Conservation (phyloP, 2,329 filamentous ascomycete species). For the Cladophialophora exuberans region DNA sequence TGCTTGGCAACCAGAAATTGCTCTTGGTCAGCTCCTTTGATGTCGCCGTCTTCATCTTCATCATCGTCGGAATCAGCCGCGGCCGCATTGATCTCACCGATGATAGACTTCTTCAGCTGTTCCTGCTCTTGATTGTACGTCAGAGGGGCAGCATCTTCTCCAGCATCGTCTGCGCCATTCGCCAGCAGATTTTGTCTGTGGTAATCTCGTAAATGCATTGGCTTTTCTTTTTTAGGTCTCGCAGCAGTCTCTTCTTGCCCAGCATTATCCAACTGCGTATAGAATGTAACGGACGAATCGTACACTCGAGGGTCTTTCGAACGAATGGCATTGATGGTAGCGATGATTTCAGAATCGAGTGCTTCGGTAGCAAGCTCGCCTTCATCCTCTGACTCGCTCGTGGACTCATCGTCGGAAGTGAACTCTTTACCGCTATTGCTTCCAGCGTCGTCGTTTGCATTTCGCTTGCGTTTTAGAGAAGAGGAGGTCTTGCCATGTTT, state of each 20-base stretch:
- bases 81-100: slow-evolving; percentile 77
- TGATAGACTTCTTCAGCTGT: slow-evolving; percentile 73
- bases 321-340: slow-evolving; percentile 83
- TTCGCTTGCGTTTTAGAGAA: slow-evolving; percentile 42
- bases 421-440: slow-evolving; percentile 52
- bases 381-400: slow-evolving; percentile 70
- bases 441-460: slow-evolving; percentile 47
- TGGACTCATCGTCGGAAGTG: slow-evolving; percentile 69
- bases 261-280: slow-evolving; percentile 65
- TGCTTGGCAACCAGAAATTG: slow-evolving; percentile 76
- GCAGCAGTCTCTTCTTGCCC: slow-evolving; percentile 41
- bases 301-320: slow-evolving; percentile 91
- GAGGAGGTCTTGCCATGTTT: slow-evolving; percentile 66
- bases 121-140: slow-evolving; percentile 91
- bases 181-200: slow-evolving; percentile 86
- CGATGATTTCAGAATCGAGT: slow-evolving; percentile 83
- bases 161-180: slow-evolving; percentile 64
- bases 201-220: slow-evolving; percentile 85
- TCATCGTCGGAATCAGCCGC: slow-evolving; percentile 47
- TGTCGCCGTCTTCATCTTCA: slow-evolving; percentile 55
- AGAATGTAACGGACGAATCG: slow-evolving; percentile 79
- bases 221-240: slow-evolving; percentile 72
- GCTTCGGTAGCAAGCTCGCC: slow-evolving; percentile 83
- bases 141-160: slow-evolving; percentile 54
- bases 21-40: too few species aligned